These are phyloP conservation scores for Acanthamoeba royreba DNA, from an alignment of 208 protist species.

Conservation along the genomic window DNA sequence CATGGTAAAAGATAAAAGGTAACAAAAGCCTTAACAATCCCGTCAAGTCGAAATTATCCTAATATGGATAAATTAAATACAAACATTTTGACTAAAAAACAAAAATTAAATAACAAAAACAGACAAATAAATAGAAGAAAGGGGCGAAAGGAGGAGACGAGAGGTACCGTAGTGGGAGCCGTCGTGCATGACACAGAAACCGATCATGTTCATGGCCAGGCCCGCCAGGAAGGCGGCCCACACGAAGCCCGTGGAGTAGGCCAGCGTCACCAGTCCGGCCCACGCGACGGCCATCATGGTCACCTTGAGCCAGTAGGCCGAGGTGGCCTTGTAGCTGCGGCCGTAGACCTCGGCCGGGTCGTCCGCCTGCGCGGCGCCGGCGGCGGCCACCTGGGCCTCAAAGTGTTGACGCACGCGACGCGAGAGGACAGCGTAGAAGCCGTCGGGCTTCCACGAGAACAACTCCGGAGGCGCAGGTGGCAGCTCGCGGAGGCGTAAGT, in stretches of 20 bases:
- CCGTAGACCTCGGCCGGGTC: neutral
- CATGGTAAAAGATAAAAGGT: no score
- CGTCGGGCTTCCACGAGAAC: neutral
- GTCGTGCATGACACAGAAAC: conserved; percentile 47
- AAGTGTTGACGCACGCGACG: neutral
- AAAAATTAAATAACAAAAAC: neutral
- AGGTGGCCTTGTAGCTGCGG: neutral
- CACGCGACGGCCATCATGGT: neutral
- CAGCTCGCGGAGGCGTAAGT: neutral
- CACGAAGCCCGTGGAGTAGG: neutral
- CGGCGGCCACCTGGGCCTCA: neutral
- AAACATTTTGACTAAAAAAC: no score
- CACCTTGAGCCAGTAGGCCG: neutral
- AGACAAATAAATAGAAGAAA: neutral
- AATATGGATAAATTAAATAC: no score
- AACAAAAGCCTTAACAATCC: no score
- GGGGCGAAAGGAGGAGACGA: no score
- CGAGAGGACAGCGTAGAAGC: neutral
- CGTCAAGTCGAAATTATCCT: no score
- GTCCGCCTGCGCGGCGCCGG: neutral
- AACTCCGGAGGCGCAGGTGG: neutral
- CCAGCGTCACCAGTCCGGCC: neutral
- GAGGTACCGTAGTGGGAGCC: conserved; percentile 2
- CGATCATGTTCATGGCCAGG: conserved; percentile 9
- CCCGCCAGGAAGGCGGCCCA: neutral